These are phyloP conservation scores for Orychophragmus violaceus DNA, from an alignment of 345 rosid genomes.

Conservation along the genomic window DNA sequence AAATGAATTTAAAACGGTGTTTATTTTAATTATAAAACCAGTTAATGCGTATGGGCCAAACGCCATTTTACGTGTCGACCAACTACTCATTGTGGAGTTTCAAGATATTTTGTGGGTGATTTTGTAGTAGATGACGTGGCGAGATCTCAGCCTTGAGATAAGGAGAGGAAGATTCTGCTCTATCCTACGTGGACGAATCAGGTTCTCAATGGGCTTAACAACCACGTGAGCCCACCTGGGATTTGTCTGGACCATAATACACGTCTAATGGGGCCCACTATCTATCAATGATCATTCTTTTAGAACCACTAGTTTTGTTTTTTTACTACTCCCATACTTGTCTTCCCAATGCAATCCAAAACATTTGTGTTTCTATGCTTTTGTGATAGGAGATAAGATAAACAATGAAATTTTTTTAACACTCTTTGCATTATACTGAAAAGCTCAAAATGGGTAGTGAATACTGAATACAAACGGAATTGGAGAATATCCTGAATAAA, in stretches of 20 bases:
- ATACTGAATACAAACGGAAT: too few relatives aligned
- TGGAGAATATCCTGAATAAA: too few relatives aligned
- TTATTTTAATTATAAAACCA: background rate
- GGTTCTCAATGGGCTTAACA: slow-evolving; percentile 22
- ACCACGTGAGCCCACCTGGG: slow-evolving; percentile 54
- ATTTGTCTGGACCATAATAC: slow-evolving; percentile 12
- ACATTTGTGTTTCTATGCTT: slow-evolving; percentile 7
- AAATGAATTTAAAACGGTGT: background rate
- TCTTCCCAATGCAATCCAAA: slow-evolving; percentile 8
- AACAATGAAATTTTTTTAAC: too few relatives aligned
- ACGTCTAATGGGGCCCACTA: slow-evolving; percentile 22
- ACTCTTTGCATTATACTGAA: too few relatives aligned
- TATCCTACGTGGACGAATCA: slow-evolving; percentile 46
- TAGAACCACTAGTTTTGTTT: slow-evolving; percentile 20
- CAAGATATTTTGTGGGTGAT: slow-evolving; percentile 30
- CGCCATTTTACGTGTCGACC: slow-evolving; percentile 13
- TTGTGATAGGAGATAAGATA: slow-evolving; percentile 1
- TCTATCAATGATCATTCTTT: slow-evolving; percentile 9
- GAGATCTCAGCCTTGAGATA: slow-evolving; percentile 1
- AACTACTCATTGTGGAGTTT: slow-evolving; percentile 7
- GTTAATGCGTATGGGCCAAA: background rate
- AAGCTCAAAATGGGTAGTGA: too few relatives aligned
- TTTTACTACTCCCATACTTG: slow-evolving; percentile 18
- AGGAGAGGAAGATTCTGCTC: slow-evolving; percentile 29
- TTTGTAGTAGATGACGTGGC: slow-evolving; percentile 28